These are phyloP conservation scores for Leishmania turanica DNA, from an alignment of 208 protist genomes.

Conservation along the genomic window DNA sequence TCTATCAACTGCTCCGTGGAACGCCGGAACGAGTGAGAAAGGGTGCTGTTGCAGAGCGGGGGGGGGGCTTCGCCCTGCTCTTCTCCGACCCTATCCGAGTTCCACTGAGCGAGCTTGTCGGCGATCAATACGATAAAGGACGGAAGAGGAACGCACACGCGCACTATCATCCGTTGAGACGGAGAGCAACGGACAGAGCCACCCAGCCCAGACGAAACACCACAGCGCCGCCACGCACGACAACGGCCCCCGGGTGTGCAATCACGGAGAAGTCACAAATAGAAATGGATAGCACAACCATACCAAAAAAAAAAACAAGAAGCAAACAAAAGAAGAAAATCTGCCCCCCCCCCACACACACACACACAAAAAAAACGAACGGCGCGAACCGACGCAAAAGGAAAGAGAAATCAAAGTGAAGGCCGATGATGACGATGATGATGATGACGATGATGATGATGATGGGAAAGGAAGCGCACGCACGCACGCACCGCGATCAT, in stretches of 20 bases:
- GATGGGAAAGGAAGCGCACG: not conserved
- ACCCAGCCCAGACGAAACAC: no score
- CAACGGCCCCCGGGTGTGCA: not conserved
- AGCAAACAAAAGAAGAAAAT: not conserved
- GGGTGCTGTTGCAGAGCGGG: not conserved
- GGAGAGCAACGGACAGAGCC: not conserved
- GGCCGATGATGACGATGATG: not conserved
- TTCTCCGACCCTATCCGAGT: not conserved
- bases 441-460: not conserved
- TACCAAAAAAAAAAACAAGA: not conserved
- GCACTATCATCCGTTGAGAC: not conserved
- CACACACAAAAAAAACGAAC: no score
- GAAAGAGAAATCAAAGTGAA: not conserved
- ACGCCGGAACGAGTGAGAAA: not conserved
- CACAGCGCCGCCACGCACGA: not conserved
- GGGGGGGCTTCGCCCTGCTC: not conserved
- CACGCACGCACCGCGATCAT: not conserved
- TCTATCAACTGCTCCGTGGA: not conserved
- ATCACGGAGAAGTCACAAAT: not conserved
- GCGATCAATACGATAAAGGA: not conserved
- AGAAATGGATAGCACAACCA: not conserved
- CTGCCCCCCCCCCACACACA: no score
- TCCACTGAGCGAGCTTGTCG: not conserved
- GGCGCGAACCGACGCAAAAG: not conserved
- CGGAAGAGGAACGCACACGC: not conserved